These are phyloP conservation scores for Pseudodiploospora longispora DNA, from an alignment of 2,329 filamentous ascomycete genomes.

Conservation along the genomic window DNA sequence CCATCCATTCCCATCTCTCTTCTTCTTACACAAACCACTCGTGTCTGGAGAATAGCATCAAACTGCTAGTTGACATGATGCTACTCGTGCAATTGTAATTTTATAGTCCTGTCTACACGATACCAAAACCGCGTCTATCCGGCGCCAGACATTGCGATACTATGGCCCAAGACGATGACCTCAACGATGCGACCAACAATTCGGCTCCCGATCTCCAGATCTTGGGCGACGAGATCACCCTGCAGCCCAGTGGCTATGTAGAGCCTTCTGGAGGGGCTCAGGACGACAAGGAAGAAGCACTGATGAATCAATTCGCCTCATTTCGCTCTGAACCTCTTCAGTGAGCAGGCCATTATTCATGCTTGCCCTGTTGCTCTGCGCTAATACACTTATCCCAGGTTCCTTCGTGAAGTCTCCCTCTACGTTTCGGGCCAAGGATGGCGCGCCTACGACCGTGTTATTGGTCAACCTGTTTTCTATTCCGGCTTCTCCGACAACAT, in stretches of 20 bases:
- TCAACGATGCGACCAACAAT: constrained; percentile 20
- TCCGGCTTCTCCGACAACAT: constrained; percentile 86
- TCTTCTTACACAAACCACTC: no score
- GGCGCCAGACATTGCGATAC: neutral
- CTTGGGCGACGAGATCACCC: constrained; percentile 62
- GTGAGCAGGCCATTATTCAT: constrained; percentile 25
- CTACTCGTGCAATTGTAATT: neutral
- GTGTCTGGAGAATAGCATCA: no score
- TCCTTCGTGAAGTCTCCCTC: constrained; percentile 85
- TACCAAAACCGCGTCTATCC: neutral
- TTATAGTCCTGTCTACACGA: neutral
- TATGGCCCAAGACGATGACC: constrained; percentile 24
- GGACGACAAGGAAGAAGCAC: constrained; percentile 54
- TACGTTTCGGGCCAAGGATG: constrained; percentile 91
- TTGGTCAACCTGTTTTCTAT: constrained; percentile 92
- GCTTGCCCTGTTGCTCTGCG: neutral
- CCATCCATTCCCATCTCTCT: no score
- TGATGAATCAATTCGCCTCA: constrained; percentile 77
- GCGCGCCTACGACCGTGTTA: constrained; percentile 84
- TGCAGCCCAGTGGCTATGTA: constrained; percentile 64
- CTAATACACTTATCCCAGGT: constrained; percentile 42
- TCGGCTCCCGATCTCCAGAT: constrained; percentile 72
- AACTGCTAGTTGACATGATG: neutral
- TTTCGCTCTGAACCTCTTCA: constrained; percentile 66
- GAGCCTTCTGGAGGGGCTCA: constrained; percentile 39